These are phyloP conservation scores for Cylindrodendrum hubeiense DNA, from an alignment of 2,329 filamentous ascomycete genomes.

Conservation along the genomic window DNA sequence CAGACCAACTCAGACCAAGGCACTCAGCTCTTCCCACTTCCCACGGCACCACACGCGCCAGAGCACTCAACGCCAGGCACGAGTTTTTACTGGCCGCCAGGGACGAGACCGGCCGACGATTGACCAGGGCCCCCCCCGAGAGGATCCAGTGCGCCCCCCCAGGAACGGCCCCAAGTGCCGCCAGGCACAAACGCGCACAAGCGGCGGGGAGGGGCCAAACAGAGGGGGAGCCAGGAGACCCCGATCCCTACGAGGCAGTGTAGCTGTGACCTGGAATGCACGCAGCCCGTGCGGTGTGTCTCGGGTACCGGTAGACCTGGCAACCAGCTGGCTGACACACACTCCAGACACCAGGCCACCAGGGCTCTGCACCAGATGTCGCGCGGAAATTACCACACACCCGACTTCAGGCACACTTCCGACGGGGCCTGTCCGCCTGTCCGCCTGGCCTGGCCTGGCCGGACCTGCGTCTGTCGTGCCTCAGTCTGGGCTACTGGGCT, in stretches of 20 bases:
- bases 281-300: conserved; percentile 14
- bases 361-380: conserved; percentile 19
- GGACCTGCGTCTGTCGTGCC: conserved; percentile 3
- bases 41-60: conserved; percentile 12
- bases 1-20: conserved; percentile 7
- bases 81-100: conserved; percentile 23
- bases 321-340: conserved; percentile 3
- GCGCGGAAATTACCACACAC: conserved; percentile 30
- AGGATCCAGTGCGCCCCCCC: conserved; percentile 7
- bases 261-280: conserved; percentile 32
- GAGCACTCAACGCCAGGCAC: conserved; percentile 20
- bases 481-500: conserved; percentile 1
- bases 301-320: conserved; percentile 40
- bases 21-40: neutral
- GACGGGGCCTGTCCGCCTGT: conserved; percentile 13
- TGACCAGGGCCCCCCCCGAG: conserved; percentile 17
- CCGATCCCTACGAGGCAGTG: conserved; percentile 30
- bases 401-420: conserved; percentile 28
- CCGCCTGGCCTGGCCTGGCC: conserved; percentile 1
- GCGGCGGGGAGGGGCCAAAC: neutral
- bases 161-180: conserved; percentile 20
- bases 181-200: conserved; percentile 26
- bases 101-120: conserved; percentile 25
- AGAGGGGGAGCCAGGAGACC: conserved; percentile 29
- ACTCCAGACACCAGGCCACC: conserved; percentile 11